Evolutionary conservation across 2,329 filamentous ascomycete species (phyloP), one percentile per base, ranked within the genome.

Genomic region (Nemania diffusa): DNA sequence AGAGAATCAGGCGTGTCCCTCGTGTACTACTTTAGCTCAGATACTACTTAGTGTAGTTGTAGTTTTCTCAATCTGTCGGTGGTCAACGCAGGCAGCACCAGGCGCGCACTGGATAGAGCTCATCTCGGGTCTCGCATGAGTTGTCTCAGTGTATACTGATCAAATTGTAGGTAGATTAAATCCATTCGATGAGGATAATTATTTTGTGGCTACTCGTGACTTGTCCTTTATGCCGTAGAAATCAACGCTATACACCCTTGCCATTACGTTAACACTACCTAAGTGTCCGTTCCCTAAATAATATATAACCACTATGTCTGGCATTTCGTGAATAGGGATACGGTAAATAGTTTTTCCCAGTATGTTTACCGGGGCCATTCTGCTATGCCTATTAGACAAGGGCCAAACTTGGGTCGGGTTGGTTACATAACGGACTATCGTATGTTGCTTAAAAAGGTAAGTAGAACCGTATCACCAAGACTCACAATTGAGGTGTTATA

Each of bases 1-100:
- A 58, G 59, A 62, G 61, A 70, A 68, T 69, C 60, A 69, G 64
- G 66, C 63, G 70, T 73, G 68, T 65, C 68, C 68, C 64, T 69
- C 70, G 65, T 72, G 67, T 74, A 70, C 71, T 65, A 56, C 27
- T 34, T 48, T 34, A 40, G 37, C 15, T 44, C 20, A 20, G 50
- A 51, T 42, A 55, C 32, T 56, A 42, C 20, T 24, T 9, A 26
- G 17, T 17, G 40, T 42, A 29, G 60, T 27, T 50, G 46, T 58
- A 51, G 15, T 42, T 60, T 57, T 53, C 51, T 40, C 46, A 24
- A 27, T 27, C 13, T 29, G 46, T 40, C 26, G 24, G 29, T 29
- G 60, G 46, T 40, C 29, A 20, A 40, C 37, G 60, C 53, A 20
- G 32, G 44, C 50, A 26, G 42, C 55, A 27, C 59, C 51, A 60